Evolutionary conservation across 2,329 filamentous ascomycete species (phyloP), one percentile per base, ranked within the genome.

Genomic region (Graphilbum sp.): DNA sequence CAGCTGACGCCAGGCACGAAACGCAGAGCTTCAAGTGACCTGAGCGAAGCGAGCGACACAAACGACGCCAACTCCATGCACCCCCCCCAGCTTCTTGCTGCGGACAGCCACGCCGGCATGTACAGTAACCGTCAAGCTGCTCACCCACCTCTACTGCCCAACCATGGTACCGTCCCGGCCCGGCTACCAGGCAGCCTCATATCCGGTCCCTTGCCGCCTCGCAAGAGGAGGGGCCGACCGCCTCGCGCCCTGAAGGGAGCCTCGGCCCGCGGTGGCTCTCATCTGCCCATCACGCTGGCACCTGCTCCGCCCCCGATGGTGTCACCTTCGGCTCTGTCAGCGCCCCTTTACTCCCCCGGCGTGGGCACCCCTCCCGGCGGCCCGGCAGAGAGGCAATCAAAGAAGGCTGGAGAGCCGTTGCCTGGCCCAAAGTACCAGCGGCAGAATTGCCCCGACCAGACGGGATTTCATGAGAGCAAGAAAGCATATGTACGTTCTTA

Each of bases 11-110:
- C 29, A 15, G 15, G 9, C 8, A 10, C 34, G 2, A 58, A 58
- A 44, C 54, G 56, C 36, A 55, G 52, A 32, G 50, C 53, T 0
- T 41, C 52, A 13, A 44, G 44, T 37, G 54, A 56, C 31, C 40
- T 52, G 8, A 46, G 39, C 40, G 55, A 56, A n/a, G 47, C 51
- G 21, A 35, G 27, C 13, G 27, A 29, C 11, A n/a, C 13, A 5
- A 29, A 29, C 10, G 27, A 29, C 10, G 5, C 7, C 27, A n/a
- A 12, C 5, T n/a, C 13, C 6, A 29, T 8, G 7, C 27, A 12
- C 7, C 27, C 27, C 5, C 13, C 27, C 10, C 13, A 13, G 6
- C 13, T 24, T 5, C 11, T 11, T 24, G 11, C 21, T 24, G 11
- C 21, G 6, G 11, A 24, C 6, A 24, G 21, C 21, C 21, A 24